Conservation (phyloP, 1,139 yeast species). For the Kodamaea sp. region DNA sequence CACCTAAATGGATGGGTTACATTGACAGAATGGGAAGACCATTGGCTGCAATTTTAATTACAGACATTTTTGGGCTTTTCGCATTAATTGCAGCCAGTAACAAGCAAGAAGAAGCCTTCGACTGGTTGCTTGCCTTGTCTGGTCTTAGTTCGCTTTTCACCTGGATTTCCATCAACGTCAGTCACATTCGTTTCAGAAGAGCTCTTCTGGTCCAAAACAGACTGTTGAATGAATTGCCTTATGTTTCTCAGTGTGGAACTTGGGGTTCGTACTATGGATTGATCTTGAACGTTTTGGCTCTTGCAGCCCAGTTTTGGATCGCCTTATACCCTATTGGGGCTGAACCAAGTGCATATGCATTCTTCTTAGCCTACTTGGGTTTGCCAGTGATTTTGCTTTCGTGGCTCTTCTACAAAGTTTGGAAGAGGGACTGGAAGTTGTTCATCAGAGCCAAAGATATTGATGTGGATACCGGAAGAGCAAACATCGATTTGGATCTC, state of each 20-base stretch:
- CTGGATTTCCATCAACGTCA: slow-evolving; percentile 76
- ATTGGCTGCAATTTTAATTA: slow-evolving; percentile 30
- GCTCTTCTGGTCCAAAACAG: slow-evolving; percentile 71
- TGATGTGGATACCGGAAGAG: slow-evolving; percentile 26
- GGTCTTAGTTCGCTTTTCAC: slow-evolving; percentile 84
- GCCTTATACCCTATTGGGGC: slow-evolving; percentile 69
- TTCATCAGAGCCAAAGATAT: slow-evolving; percentile 23
- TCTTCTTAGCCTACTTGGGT: slow-evolving; percentile 65
- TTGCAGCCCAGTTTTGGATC: slow-evolving; percentile 80
- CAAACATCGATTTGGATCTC: slow-evolving; percentile 25
- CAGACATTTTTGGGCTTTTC: slow-evolving; percentile 58
- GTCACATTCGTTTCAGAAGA: slow-evolving; percentile 76
- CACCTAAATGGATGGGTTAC: slow-evolving; percentile 34
- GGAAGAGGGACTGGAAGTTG: slow-evolving; percentile 51
- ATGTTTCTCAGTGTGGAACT: slow-evolving; percentile 66
- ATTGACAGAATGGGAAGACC: slow-evolving; percentile 36
- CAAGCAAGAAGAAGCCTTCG: slow-evolving; percentile 65
- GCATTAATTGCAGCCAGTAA: slow-evolving; percentile 73
- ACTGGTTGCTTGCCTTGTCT: slow-evolving; percentile 81
- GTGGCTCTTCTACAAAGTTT: slow-evolving; percentile 58
- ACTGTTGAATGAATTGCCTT: slow-evolving; percentile 65
- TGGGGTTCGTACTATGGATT: slow-evolving; percentile 71
- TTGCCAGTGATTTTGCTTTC: slow-evolving; percentile 60
- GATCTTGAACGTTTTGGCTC: slow-evolving; percentile 58
- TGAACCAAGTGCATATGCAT: slow-evolving; percentile 54